Evolutionary conservation across 2,329 filamentous ascomycete species (phyloP), one percentile per base, ranked within the genome.

Genomic region (Xylaria sp.): DNA sequence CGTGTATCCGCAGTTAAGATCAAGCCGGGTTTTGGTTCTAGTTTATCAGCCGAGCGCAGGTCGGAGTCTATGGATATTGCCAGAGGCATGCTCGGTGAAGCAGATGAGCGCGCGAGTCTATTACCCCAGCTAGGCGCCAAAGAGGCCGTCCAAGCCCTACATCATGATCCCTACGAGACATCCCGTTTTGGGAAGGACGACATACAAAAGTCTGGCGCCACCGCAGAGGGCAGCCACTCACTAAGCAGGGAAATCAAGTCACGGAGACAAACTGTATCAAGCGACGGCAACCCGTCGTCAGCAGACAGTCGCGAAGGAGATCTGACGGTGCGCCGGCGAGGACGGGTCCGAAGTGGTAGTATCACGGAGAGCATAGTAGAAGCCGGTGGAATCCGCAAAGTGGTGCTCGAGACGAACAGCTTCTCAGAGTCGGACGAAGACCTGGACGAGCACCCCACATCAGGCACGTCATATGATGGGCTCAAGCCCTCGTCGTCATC

Each of bases 291-390:
- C 61, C 42, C 57, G 13, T 70, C 67, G n/a, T 63, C 65, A 2
- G 64, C 63, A 10, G 66, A 63, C 23, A 66, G 65, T 30, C 47
- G 57, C 7, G 64, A 67, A 7, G 59, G 54, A 13, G 66, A 69
- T 37, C 59, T 47, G 23, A 56, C 52, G 23, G 62, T 55, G 23
- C 62, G 63, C 54, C 65, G 61, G 37, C 68, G 67, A 55, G 67
- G 81, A 7, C 78, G 79, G 4, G 85, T 86, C 3, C 80, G 88
- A 57, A 90, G 86, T 64, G 89, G 89, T 37, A 90, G 86, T 68
- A 90, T 92, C 65, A 90, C 88, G 0, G 88, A 91, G 72, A 89
- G 88, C 60, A 78, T 89, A n/a, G 78, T 91, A 54, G 86, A 91
- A 66, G 78, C 86, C 4, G 86, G 86, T 62, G 89, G 89, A 1